Evolutionary conservation across 2,329 filamentous ascomycete genomes (phyloP), one percentile per base, ranked within the genome.

Genomic region (Penicillium concentricum): DNA sequence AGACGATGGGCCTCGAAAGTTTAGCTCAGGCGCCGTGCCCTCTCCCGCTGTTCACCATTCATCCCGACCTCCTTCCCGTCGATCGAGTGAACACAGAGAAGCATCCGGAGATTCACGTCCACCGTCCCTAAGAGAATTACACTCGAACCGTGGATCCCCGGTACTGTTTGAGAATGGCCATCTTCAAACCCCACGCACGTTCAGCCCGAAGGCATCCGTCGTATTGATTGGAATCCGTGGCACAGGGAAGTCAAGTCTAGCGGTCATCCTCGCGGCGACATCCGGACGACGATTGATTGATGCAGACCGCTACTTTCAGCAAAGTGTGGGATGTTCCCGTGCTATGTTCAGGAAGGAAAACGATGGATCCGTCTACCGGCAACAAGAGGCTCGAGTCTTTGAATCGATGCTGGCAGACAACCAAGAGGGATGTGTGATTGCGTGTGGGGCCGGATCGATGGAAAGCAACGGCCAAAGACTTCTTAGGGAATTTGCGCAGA

Each of bases 191-290:
- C 62, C 62, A 20, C 67, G 71, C 34, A 65, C 58, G 18, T 89
- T 88, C 66, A 74, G 78, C 9, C 71, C 79, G 10, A 82, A 89
- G 76, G 85, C 87, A 2, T 91, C 89, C 1, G 85, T 92, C 54
- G 82, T 92, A 7, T 78, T 92, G 18, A 82, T 89, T 22, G 89
- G 89, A 2, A 85, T 91, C 54, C 84, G 87, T 15, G 89, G 89
- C 12, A 85, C 87, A 5, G 89, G 89, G 16, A 92, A 92, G 72
- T 88, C 88, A 2, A 91, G 87, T 1, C 77, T 92, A 12, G 89
- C 87, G 15, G 83, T 92, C 46, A 90, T 92, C 60, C 87, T 88
- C 6, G 88, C 88, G 0, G 86, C 86, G 8, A 87, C 87, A 47
- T 85, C 89, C 71, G 84, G 85, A 51, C 81, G 87, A 39, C 84